Evolutionary conservation across 768 basidiomycete species (phyloP), one percentile per base, ranked within the genome.

Genomic region (Tricholoma saponaceum): DNA sequence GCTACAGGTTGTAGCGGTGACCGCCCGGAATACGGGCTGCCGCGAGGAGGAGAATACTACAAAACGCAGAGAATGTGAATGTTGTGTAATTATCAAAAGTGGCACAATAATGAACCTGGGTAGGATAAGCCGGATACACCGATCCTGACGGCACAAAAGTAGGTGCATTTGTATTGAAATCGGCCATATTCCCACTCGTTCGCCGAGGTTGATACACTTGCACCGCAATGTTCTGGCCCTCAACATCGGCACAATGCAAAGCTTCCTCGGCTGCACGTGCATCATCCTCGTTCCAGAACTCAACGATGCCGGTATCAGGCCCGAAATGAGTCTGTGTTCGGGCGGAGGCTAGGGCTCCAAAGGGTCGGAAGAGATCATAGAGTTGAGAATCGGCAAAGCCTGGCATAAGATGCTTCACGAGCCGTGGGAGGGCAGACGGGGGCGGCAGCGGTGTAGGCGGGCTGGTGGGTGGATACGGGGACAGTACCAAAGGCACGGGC

Each of bases 261-360:
- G 86, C 84, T 39, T 87, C 86, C 66, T 94, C 90, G 0, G 90
- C 92, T 22, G 79, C 74, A 23, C 83, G 80, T 6, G 90, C 92
- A 65, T 94, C 91, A 35, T 90, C 89, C 69, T 94, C 92, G 56
- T 86, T 82, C 89, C 90, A 93, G 69, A 89, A 94, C 69, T 94
- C 90, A 41, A 93, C 79, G 52, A 90, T 80, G 51, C 84, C 92
- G 0, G 84, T 87, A 70, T 91, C 90, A 39, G 83, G 78, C 20
- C 89, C 90, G 66, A 90, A 87, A 44, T 86, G 85, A 13, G 89
- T 85, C 53, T 86, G 87, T 5, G 84, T 82, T 61, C 85, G 85
- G 20, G 80, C 86, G 4, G 90, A 89, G 32, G 90, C 88, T 52
- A 95, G 81, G 20, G 92, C 89, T 57, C 94, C 93, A 63, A 79